Base-by-base conservation (phyloP, 306 rosid species). In the Ormosia emarginata region DNA sequence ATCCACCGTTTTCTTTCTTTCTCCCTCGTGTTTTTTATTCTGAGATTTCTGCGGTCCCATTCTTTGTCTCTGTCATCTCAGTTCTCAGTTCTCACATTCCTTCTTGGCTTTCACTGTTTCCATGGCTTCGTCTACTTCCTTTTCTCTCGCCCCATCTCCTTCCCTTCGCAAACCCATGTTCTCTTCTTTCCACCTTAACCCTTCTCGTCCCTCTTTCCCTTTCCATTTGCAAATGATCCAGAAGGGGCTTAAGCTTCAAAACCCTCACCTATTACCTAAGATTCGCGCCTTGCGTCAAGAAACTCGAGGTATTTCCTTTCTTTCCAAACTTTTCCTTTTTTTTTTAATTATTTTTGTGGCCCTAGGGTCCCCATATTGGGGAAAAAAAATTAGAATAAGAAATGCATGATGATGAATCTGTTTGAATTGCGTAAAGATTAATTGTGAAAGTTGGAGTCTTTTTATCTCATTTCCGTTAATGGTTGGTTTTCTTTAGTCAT, bases 291-390 rank as follows among this genome's bases (percentile, higher is more conserved):
- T 33, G 41, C 81, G 24, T 32, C 88, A 80, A 50, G 69, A 90
- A 40, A 58, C 85, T 37, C 83, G 32, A 87, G 95, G 98, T 93
- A 82, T 30, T 29, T 8, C 39, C 4, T 56, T 62, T 53, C 50
- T 36, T 74, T 13, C 63, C 6, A 44, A 6, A 29, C 82, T 34
- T 56, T 11, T 24, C 24, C 6, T 33, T 41, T 24, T 6, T 6
- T 3, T 12, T 32, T 0, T 24, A 24, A 24, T 41, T 18, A 2
- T 71, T 12, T 34, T 13, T 66, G 18, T 37, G 34, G 6, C 63
- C 12, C 7, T 24, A 49, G 36, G 5, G 24, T 56, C 2, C 50
- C 68, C 0, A 37, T 29, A n/a, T 67, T 43, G 46, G 4, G 14
- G 44, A 68, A 5, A 12, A 12, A 3, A n/a, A 14, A 4, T 8